Base-by-base conservation (phyloP, 2,329 filamentous ascomycete genomes). In the Aureobasidium namibiae region DNA sequence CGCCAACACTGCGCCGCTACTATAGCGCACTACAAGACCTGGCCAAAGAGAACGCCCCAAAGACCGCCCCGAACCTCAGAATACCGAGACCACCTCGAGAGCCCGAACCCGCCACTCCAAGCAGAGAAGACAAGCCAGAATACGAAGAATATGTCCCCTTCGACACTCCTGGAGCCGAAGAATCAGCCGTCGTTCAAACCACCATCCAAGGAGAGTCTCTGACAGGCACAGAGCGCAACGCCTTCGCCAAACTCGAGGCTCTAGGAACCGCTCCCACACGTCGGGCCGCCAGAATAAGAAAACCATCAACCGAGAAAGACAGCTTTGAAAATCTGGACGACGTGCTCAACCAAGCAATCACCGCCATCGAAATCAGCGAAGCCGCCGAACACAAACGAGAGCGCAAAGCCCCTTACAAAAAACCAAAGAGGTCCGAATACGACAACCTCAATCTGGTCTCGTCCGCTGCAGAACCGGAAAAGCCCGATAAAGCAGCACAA, bases 1-100 rank as follows among this genome's bases (percentile, higher is more conserved):
- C 57, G 1, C 26, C 46, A 11, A 59, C 57, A 11, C 39, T 59
- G 14, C 31, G 46, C 31, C 57, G 57, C 18, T 59, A 33, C 16
- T 59, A 59, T 23, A 53, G 48, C 31, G 57, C 46, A n/a, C n/a
- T 53, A 34, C 52, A 59, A 50, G 39, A 59, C n/a, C 38, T 46
- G 18, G 54, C 48, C 33, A 53, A 42, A 9, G 36, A 46, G 41
- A 44, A 60, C 33, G 23, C 31, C 14, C 14, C 13, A 33, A 57
- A 36, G 42, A 26, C 23, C n/a, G 14, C n/a, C 23, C 41, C 18
- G 6, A 45, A 26, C 1, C 2, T n/a, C n/a, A 34, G 8, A n/a
- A 11, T 24, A 33, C 38, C 9, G 34, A 39, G 13, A 34, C 31
- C 42, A 21, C 9, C n/a, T 4, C 11, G 21, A 36, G 38, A 39